These are phyloP conservation scores for Calonectria pseudoturangicola DNA, from an alignment of 2,329 filamentous ascomycete genomes.

Conservation along the genomic window DNA sequence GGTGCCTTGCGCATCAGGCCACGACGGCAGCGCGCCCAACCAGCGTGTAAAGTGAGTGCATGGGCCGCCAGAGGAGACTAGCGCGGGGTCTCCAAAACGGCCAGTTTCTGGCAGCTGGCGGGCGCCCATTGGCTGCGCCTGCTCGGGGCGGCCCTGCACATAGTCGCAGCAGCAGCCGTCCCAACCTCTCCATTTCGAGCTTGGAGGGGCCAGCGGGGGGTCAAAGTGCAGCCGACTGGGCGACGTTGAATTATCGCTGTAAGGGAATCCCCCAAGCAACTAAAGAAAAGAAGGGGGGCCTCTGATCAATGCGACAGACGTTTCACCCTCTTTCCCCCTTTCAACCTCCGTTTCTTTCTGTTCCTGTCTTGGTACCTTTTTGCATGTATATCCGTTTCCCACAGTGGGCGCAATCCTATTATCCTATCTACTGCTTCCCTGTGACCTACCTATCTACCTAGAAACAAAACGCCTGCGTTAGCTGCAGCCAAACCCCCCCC, in stretches of 20 bases:
- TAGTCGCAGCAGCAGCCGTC: constrained; percentile 7
- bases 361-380: not conserved
- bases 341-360: constrained; percentile 1
- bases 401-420: not conserved
- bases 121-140: constrained; percentile 47
- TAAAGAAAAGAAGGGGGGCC: constrained; percentile 15
- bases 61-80: constrained; percentile 37
- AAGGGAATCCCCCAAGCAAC: constrained; percentile 19
- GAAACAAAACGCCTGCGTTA: not conserved
- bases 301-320: constrained; percentile 26
- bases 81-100: constrained; percentile 50
- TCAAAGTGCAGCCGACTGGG: not conserved
- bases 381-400: constrained; percentile 7
- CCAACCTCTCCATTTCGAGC: constrained; percentile 53
- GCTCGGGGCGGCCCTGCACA: constrained; percentile 22
- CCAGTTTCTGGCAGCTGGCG: constrained; percentile 47
- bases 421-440: not conserved
- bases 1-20: constrained; percentile 54
- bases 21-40: constrained; percentile 35
- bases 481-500: constrained; percentile 11
- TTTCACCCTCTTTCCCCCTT: constrained; percentile 35
- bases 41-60: constrained; percentile 52
- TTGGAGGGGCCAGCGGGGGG: constrained; percentile 25
- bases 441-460: not conserved
- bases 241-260: constrained; percentile 31